Percentiles rank a stretch among this genome's conserved stretches.
These are phyloP conservation scores for Starmera dryadoides DNA, from an alignment of 805 yeast genomes.

Conservation along the genomic window DNA sequence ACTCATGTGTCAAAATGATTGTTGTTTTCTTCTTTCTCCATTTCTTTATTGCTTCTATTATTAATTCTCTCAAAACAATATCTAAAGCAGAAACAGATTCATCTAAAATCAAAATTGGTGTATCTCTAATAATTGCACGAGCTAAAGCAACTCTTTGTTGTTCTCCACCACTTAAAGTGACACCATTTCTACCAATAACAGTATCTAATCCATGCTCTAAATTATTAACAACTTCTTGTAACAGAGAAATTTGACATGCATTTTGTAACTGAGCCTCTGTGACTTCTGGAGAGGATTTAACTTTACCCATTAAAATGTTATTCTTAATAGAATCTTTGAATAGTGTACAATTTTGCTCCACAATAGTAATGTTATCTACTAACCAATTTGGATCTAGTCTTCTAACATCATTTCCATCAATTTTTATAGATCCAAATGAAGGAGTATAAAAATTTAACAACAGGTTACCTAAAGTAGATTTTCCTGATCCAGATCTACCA, in stretches of 20 bases:
- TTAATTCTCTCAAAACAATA: constrained; percentile 30
- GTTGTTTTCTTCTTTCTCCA: constrained; percentile 73
- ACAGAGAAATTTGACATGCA: constrained; percentile 46
- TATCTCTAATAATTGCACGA: constrained; percentile 65
- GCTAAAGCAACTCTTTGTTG: constrained; percentile 80
- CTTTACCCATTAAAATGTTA: constrained; percentile 52
- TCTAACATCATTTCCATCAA: constrained; percentile 47
- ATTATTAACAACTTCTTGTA: constrained; percentile 39
- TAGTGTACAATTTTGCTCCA: constrained; percentile 64
- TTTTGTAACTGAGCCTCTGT: constrained; percentile 24
- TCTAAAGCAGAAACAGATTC: constrained; percentile 86
- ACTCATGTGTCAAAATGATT: constrained; percentile 74
- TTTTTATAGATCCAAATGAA: constrained; percentile 44
- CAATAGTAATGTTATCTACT: constrained; percentile 54
- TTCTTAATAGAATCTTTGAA: constrained; percentile 58
- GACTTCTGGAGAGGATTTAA: constrained; percentile 12
- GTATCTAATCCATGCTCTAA: constrained; percentile 54
- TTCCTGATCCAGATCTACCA: constrained; percentile 92
- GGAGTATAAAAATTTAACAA: constrained; percentile 52
- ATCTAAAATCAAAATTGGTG: constrained; percentile 76
- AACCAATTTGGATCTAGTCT: constrained; percentile 44
- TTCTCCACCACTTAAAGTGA: constrained; percentile 83
- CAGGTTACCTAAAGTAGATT: constrained; percentile 70
- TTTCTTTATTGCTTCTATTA: constrained; percentile 42
- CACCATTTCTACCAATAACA: constrained; percentile 35